Base-by-base conservation (phyloP, 176 grass and related monocot species). In the Oryza glumipatula region DNA sequence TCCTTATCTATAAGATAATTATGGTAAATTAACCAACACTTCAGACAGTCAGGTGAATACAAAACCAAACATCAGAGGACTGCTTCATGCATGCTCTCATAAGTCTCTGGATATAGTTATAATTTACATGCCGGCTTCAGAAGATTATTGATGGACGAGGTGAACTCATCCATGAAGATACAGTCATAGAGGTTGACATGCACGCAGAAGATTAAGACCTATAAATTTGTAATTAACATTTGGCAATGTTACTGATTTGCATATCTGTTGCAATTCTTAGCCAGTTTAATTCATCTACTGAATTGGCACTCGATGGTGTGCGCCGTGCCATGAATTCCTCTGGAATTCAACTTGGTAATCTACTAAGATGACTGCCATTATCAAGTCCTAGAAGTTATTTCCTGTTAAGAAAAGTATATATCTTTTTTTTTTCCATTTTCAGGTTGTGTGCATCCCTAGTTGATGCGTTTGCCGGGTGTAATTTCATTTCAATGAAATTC, bases 251-350 rank as follows among this genome's bases (percentile, higher is more conserved):
- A 17, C 4, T 11, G 26, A 35, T 56, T 16, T 11, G 56, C 35
- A 36, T 76, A 3, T 56, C 0, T 76, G 16, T n/a, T 76, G 24
- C 48, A 21, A 26, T 58, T 76, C 28, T 56, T 54, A 3, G 73
- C 73, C 28, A 3, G 47, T 21, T 35, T 33, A 9, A 19, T 54
- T 54, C 17, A 0, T 39, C 46, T 51, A 17, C 72, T 74, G 72
- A 76, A 54, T 60, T 13, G 48, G 26, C 33, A 76, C 48, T 76
- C 73, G 15, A 56, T 56, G 16, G 73, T 19, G 72, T 74, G 46
- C 46, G 47, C 72, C 47, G 26, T 52, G 19, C 3, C 47, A 76
- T 35, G 48, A 76, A n/a, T 12, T 58, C 30, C 33, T 36, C 17
- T 16, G 10, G 49, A 26, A 46, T 46, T 13, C 41, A 8, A 46